Base-by-base conservation (phyloP, 1,139 yeast species). In the Pichia inconspicua region DNA sequence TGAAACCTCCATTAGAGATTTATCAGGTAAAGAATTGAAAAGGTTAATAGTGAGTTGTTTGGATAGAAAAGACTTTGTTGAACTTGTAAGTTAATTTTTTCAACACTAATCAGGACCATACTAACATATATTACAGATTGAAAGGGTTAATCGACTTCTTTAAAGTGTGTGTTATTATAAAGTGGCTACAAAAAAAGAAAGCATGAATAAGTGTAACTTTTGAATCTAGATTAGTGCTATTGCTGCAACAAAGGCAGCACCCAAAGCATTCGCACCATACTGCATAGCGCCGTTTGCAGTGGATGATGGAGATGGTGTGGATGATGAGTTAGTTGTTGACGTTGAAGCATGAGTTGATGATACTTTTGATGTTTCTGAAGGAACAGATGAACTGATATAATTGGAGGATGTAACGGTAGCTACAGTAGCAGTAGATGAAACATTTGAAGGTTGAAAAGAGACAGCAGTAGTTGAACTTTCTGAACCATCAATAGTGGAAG, bases 11-110 rank as follows among this genome's bases (percentile, higher is more conserved):
- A 5, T 35, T 6, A 9, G 15, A 8, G n/a, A 35, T 2, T 7
- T 35, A 6, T 35, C 38, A 8, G 40, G 27, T 17, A 34, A 2
- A 9, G 44, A 42, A 15, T 25, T 42, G 9, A 22, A 12, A 36
- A 11, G 5, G 6, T 14, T 25, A 4, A 44, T 54, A 12, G 28
- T 40, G 22, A 30, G 45, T 19, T 52, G 48, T 37, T 44, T 55
- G 32, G 48, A 49, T 28, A 51, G 51, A 43, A 43, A 51, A 19
- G 48, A 49, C 14, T 55, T 56, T 49, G 45, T 46, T 19, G 43
- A 42, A 19, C 44, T 55, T 27, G 52, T 49, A 40, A 14, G 51
- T 48, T 9, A 12, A 6, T 14, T 5, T 30, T 30, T 12, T 12
- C 34, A 10, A 28, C 34, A 30, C 11, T 27, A 27, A 27, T 5